Evolutionary conservation across 192 early-diverging fungal species (phyloP).

Genomic region (Gorgonomyces haynaldii): DNA sequence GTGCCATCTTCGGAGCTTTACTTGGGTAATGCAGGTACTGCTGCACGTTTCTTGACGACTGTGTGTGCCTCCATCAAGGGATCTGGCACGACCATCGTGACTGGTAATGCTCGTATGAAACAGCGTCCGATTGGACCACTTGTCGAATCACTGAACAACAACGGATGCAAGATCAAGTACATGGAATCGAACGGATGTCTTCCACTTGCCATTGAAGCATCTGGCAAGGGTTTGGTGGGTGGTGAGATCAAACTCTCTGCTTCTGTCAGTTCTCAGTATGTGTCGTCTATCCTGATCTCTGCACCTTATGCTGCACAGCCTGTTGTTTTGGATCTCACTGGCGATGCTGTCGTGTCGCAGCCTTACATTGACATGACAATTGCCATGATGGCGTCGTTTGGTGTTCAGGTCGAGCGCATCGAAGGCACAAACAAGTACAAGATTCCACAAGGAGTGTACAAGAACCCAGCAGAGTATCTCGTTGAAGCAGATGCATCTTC

Average conservation of each 20-base stretch:
- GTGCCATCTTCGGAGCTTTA: conserved; percentile 73
- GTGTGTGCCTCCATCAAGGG: conserved; percentile 61
- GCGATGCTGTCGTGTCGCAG: conserved; percentile 90
- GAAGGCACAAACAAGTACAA: conserved; percentile 62
- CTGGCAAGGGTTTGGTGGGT: conserved; percentile 60
- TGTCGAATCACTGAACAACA: conserved; percentile 68
- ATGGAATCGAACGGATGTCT: conserved; percentile 70
- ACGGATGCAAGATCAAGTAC: conserved; percentile 70
- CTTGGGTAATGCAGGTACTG: conserved; percentile 95
- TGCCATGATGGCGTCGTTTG: conserved; percentile 95
- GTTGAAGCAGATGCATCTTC: conserved; percentile 96
- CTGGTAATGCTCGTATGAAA: conserved; percentile 97
- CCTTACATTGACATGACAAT: conserved; percentile 99
- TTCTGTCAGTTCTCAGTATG: conserved; percentile 93
- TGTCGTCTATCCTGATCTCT: conserved; percentile 89
- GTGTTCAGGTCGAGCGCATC: conserved; percentile 61
- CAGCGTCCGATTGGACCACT: conserved; percentile 87
- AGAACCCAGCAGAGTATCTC: conserved; percentile 70
- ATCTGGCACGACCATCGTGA: conserved; percentile 48
- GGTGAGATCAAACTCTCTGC: conserved; percentile 83
- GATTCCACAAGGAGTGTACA: conserved; percentile 67
- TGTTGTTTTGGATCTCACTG: conserved; percentile 71
- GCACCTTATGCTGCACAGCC: conserved; percentile 81
- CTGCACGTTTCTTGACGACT: conserved; percentile 86
- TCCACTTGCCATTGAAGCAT: conserved; percentile 73